These are phyloP conservation scores for Selaginella moellendorffii DNA, from an alignment of 75 land plant species.

Conservation along the genomic window DNA sequence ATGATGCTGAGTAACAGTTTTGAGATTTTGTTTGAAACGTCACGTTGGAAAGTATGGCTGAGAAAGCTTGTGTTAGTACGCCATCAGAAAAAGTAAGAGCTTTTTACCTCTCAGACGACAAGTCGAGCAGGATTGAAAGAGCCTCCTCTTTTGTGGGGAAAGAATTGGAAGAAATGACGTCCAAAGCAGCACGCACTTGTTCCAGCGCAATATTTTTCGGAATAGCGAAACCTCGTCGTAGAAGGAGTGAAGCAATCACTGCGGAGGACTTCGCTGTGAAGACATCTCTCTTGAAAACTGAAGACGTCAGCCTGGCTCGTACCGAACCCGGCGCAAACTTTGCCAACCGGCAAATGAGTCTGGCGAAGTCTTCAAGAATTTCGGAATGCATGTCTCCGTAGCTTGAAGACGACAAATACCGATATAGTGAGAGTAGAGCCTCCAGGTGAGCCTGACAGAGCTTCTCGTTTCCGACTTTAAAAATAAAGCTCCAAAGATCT, in stretches of 20 bases:
- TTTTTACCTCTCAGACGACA: constrained; percentile 21
- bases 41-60: too few relatives aligned
- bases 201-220: neutral
- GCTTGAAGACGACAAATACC: constrained; percentile 17
- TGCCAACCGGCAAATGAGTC: constrained; percentile 42
- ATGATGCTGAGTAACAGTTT: neutral
- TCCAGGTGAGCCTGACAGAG: constrained; percentile 31
- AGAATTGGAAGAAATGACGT: constrained; percentile 22
- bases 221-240: constrained; percentile 68
- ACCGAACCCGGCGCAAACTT: constrained; percentile 20
- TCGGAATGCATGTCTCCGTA: neutral
- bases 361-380: constrained; percentile 18
- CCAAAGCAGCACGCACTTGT: neutral
- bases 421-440: constrained; percentile 35
- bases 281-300: constrained; percentile 21
- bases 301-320: constrained; percentile 28
- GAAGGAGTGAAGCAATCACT: constrained; percentile 24
- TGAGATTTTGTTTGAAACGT: too few relatives aligned
- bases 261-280: constrained; percentile 19
- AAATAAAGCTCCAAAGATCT: constrained; percentile 83
- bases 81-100: neutral
- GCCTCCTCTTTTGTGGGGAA: constrained; percentile 26
- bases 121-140: constrained; percentile 19
- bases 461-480: constrained; percentile 42
- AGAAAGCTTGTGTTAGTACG: neutral